Evolutionary conservation across 2,329 filamentous ascomycete genomes (phyloP).

Genomic region (Penicillium sp.): DNA sequence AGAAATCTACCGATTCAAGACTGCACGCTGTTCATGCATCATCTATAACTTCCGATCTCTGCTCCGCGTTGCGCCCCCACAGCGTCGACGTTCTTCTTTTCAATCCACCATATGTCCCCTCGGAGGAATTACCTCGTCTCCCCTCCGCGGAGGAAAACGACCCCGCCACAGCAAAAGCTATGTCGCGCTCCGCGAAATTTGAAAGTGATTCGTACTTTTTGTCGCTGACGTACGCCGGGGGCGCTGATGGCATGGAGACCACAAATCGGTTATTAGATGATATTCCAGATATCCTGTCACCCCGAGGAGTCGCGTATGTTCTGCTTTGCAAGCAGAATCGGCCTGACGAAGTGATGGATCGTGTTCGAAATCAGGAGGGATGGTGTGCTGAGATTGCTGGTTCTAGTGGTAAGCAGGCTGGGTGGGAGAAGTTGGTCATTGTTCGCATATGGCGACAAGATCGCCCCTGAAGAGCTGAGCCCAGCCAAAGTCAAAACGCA

Average conservation of each 20-base stretch:
- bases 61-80: constrained; percentile 56
- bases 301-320: constrained; percentile 79
- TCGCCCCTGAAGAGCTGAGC: background rate
- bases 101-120: constrained; percentile 96
- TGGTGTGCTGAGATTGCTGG: constrained; percentile 80
- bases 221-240: constrained; percentile 84
- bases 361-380: constrained; percentile 56
- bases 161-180: constrained; percentile 26
- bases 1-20: background rate
- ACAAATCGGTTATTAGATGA: constrained; percentile 74
- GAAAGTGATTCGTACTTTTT: constrained; percentile 81
- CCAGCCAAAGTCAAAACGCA: background rate
- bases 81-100: constrained; percentile 83
- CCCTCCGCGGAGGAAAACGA: constrained; percentile 29
- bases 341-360: constrained; percentile 68
- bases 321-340: constrained; percentile 88
- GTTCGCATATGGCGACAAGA: constrained; percentile 71
- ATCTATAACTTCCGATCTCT: constrained; percentile 68
- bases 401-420: constrained; percentile 78
- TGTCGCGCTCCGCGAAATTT: constrained; percentile 50
- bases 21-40: constrained; percentile 58
- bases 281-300: constrained; percentile 63
- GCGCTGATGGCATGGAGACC: constrained; percentile 87
- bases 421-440: constrained; percentile 92
- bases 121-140: constrained; percentile 65